Evolutionary conservation across 805 yeast genomes (phyloP), one percentile per base, ranked within the genome.

Genomic region (Hanseniaspora guilliermondii): DNA sequence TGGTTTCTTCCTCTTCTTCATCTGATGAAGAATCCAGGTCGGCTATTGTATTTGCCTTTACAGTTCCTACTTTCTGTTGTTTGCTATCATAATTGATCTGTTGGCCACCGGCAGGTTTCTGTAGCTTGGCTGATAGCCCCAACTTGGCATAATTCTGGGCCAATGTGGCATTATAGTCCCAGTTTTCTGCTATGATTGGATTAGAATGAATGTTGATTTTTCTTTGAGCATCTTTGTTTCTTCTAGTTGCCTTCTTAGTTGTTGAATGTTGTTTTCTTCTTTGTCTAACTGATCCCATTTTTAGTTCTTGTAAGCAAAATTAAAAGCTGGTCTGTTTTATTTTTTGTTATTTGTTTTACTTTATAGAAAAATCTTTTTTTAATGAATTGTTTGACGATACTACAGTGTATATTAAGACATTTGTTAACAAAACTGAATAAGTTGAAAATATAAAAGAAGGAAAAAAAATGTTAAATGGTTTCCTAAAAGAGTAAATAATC

Each of bases 141-240:
- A 93, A 70, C 58, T 74, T 79, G 61, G 82, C 82, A 70, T 93
- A 91, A 67, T 93, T 93, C 65, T 93, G 97, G 52, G 80, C 75
- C 57, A 89, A 70, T 0, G 97, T 89, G 55, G 83, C 73, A 12
- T 77, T 76, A 56, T 80, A 77, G 68, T 93, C 96, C 98, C 98
- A 93, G 67, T 88, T 77, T 35, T 80, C 85, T 4, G 87, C 94
- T 58, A 93, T 85, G 58, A 93, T 78, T 1, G 95, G 85, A 64
- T 87, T 87, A 0, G 85, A 74, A 47, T 75, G 74, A 33, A 85
- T 78, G 57, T 80, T 80, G 56, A 82, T 71, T 60, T 82, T 75
- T 64, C 84, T 77, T 61, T 80, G 82, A 62, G 77, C 80, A 63
- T 85, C 89, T 65, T 87, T 87, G 48, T 65, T 66, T 59, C 81